A percentile compares a stretch with the other conserved stretches of the same genome.
phyloP scores from a whole-genome alignment of 192 early-diverging fungal species.

The Tieghemiomyces parasiticus region DNA sequence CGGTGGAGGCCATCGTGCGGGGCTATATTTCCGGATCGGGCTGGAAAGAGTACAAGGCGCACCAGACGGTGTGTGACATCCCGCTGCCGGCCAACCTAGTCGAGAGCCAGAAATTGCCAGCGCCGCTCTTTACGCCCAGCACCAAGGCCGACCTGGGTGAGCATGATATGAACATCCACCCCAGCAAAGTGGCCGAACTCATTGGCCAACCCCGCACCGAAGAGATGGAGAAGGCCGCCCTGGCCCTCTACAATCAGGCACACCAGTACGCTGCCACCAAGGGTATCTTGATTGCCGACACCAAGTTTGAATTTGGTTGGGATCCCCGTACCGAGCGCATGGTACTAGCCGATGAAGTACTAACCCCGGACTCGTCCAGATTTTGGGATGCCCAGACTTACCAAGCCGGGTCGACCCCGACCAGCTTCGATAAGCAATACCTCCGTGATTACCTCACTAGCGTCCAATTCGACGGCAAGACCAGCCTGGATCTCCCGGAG shows the following conservation, averaged over 20 bases:
- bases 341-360: conserved; percentile 87
- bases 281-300: conserved; percentile 98
- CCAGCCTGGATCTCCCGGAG: conserved; percentile 68
- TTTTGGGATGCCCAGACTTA: conserved; percentile 89
- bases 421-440: conserved; percentile 96
- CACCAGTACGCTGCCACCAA: conserved; percentile 60
- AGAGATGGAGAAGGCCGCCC: conserved; percentile 53
- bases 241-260: conserved; percentile 73
- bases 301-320: conserved; percentile 98
- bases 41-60: conserved; percentile 87
- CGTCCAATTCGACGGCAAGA: conserved; percentile 63
- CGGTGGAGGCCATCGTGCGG: conserved; percentile 95
- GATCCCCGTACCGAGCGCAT: conserved; percentile 36
- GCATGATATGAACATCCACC: conserved; percentile 98
- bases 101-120: conserved; percentile 71
- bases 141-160: conserved; percentile 98
- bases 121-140: conserved; percentile 87
- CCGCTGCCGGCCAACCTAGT: conserved; percentile 57
- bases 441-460: conserved; percentile 84
- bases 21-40: conserved; percentile 97
- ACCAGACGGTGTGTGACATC: conserved; percentile 90
- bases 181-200: conserved; percentile 67
- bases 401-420: conserved; percentile 58
- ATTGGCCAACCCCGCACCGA: conserved; percentile 68
- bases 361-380: conserved; percentile 96